phyloP scores from a whole-genome alignment of 2,329 filamentous ascomycete species.

The Cercospora sesami region DNA sequence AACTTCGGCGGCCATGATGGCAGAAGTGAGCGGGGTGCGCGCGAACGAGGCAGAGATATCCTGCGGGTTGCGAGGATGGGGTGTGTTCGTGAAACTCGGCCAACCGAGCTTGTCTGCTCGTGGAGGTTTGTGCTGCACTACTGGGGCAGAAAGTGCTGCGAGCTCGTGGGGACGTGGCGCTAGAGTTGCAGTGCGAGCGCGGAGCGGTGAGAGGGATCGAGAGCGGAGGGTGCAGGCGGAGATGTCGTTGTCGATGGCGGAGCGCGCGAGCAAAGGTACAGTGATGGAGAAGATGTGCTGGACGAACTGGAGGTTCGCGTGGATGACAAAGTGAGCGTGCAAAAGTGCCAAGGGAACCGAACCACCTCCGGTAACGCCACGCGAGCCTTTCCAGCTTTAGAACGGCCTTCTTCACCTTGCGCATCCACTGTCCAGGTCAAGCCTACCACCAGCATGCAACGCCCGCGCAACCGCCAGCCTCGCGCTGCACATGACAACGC shows the following conservation, averaged over 20 bases:
- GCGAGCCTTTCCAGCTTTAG: background rate
- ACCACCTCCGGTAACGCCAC: background rate
- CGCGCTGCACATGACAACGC: conserved; percentile 5
- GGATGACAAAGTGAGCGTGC: background rate
- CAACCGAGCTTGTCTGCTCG: conserved; percentile 1
- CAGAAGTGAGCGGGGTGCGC: background rate
- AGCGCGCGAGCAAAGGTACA: background rate
- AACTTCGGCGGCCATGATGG: conserved; percentile 46
- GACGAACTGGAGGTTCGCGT: background rate
- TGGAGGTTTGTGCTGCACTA: conserved; percentile 1
- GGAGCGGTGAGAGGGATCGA: background rate
- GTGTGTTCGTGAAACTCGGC: background rate
- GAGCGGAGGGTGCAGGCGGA: background rate
- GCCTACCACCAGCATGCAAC: conserved; percentile 26
- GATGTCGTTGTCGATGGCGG: background rate
- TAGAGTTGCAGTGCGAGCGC: background rate
- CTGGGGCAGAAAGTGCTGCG: conserved; percentile 5
- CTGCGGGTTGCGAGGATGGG: background rate
- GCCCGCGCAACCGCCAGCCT: conserved; percentile 38
- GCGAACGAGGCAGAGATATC: background rate
- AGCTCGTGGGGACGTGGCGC: background rate
- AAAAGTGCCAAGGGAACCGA: background rate
- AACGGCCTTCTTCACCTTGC: background rate
- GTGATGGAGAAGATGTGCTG: background rate
- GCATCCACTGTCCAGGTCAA: background rate